These are phyloP conservation scores for Starmerella powellii DNA, from an alignment of 805 yeast genomes.

Conservation along the genomic window DNA sequence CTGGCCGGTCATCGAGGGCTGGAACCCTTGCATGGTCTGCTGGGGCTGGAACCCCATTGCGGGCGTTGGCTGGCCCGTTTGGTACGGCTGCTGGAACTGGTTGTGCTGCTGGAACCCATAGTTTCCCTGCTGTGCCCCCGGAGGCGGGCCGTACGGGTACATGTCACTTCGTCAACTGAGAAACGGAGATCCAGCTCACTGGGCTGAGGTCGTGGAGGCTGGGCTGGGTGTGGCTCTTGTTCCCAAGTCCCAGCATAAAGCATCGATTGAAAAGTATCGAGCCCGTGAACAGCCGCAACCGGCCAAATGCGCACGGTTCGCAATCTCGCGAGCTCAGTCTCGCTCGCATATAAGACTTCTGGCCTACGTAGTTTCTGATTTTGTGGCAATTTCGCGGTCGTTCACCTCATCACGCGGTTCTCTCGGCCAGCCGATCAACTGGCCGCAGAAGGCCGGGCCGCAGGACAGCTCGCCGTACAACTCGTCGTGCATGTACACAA, in stretches of 20 bases:
- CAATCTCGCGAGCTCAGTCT: too few relatives aligned
- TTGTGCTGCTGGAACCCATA: conserved; percentile 14
- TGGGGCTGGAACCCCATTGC: background rate
- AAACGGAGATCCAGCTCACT: too few relatives aligned
- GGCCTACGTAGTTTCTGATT: too few relatives aligned
- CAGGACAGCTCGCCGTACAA: too few relatives aligned
- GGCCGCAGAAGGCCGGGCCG: too few relatives aligned
- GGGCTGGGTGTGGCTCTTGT: background rate
- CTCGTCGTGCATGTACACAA: too few relatives aligned
- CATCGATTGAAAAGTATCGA: background rate
- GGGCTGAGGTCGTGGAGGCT: conserved; percentile 1
- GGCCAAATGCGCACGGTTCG: too few relatives aligned
- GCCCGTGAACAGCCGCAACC: too few relatives aligned
- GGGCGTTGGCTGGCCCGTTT: conserved; percentile 6
- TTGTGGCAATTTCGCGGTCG: too few relatives aligned
- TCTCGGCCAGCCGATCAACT: too few relatives aligned
- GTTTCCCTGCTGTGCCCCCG: conserved; percentile 13
- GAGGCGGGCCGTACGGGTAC: conserved; percentile 20
- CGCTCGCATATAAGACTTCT: too few relatives aligned
- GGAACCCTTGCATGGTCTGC: background rate
- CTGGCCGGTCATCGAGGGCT: conserved; percentile 5
- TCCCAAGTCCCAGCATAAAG: background rate
- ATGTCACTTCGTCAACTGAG: background rate
- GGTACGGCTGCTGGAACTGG: conserved; percentile 12
- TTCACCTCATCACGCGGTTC: too few relatives aligned